These are phyloP conservation scores for Ophiostoma sp. DNA, from an alignment of 2,329 filamentous ascomycete genomes.

Conservation along the genomic window DNA sequence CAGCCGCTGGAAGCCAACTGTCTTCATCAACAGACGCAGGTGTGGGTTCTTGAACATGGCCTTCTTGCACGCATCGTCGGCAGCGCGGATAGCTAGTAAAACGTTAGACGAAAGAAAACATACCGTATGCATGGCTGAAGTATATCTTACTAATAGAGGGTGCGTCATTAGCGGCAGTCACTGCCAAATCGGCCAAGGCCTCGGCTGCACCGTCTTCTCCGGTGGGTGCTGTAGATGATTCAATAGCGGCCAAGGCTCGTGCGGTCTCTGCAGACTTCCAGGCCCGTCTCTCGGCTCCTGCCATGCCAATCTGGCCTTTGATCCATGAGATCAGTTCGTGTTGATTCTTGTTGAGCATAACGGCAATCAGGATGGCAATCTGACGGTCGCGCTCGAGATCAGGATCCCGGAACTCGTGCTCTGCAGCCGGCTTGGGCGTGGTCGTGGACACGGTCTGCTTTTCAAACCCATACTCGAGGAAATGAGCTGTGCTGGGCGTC, in stretches of 20 bases:
- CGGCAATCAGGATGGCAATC: conserved; percentile 72
- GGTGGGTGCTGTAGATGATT: conserved; percentile 31
- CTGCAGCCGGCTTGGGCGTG: conserved; percentile 65
- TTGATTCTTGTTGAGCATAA: conserved; percentile 74
- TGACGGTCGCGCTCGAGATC: conserved; percentile 61
- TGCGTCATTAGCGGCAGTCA: neutral
- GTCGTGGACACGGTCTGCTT: conserved; percentile 60
- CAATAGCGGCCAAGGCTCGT: conserved; percentile 32
- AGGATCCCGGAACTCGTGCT: conserved; percentile 69
- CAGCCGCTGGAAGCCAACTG: conserved; percentile 63
- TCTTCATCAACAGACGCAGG: conserved; percentile 74
- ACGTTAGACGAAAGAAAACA: neutral
- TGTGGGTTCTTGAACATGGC: conserved; percentile 88
- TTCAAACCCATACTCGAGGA: conserved; percentile 85
- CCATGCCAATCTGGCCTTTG: conserved; percentile 62
- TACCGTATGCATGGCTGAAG: neutral
- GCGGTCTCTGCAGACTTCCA: conserved; percentile 56
- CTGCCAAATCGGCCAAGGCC: conserved; percentile 25
- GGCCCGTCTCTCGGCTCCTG: conserved; percentile 65
- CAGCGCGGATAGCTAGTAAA: conserved; percentile 41
- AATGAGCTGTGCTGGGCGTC: conserved; percentile 73
- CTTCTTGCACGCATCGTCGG: conserved; percentile 59
- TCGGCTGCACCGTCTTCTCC: conserved; percentile 22
- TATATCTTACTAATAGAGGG: conserved; percentile 24
- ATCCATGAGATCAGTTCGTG: conserved; percentile 75